A percentile compares a stretch with the other conserved stretches of the same genome.
These are phyloP conservation scores for Adansonia madagascariensis DNA, from an alignment of 441 rosid genomes.

Conservation along the genomic window DNA sequence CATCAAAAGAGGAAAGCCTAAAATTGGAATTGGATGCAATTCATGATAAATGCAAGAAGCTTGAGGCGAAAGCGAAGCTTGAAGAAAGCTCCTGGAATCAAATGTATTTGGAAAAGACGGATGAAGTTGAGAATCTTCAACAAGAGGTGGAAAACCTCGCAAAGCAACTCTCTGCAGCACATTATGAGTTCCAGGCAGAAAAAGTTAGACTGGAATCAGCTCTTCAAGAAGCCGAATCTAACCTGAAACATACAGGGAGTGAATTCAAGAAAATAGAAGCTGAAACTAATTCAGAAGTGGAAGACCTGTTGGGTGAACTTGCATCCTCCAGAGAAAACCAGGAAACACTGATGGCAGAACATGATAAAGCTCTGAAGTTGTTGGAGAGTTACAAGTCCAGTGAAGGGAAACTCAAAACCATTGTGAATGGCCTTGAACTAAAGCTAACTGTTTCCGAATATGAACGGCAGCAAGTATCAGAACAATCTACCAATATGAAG, in stretches of 20 bases:
- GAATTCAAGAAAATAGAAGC: slow-evolving; percentile 34
- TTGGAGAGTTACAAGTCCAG: slow-evolving; percentile 44
- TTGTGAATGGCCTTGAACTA: slow-evolving; percentile 47
- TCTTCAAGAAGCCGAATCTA: slow-evolving; percentile 30
- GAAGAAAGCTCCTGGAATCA: slow-evolving; percentile 40
- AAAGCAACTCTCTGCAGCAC: slow-evolving; percentile 32
- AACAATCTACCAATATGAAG: slow-evolving; percentile 45
- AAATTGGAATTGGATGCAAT: slow-evolving; percentile 43
- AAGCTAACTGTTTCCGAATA: slow-evolving; percentile 64
- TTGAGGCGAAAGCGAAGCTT: slow-evolving; percentile 39
- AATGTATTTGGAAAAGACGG: slow-evolving; percentile 40
- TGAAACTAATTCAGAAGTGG: slow-evolving; percentile 36
- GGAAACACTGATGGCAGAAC: slow-evolving; percentile 41
- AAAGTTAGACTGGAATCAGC: slow-evolving; percentile 41
- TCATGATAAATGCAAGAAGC: slow-evolving; percentile 43
- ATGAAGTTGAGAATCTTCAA: slow-evolving; percentile 47
- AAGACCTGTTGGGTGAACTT: slow-evolving; percentile 45
- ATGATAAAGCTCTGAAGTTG: slow-evolving; percentile 37
- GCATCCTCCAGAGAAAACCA: slow-evolving; percentile 43
- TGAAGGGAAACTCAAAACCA: slow-evolving; percentile 53
- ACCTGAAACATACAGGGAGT: slow-evolving; percentile 24
- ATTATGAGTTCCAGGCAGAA: slow-evolving; percentile 39
- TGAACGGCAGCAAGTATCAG: slow-evolving; percentile 48
- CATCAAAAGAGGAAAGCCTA: slow-evolving; percentile 45
- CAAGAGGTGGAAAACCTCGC: slow-evolving; percentile 38